Evolutionary conservation across 495 filamentous ascomycete species (phyloP), one percentile per base, ranked within the genome.

Genomic region (Amorphotheca resinae): DNA sequence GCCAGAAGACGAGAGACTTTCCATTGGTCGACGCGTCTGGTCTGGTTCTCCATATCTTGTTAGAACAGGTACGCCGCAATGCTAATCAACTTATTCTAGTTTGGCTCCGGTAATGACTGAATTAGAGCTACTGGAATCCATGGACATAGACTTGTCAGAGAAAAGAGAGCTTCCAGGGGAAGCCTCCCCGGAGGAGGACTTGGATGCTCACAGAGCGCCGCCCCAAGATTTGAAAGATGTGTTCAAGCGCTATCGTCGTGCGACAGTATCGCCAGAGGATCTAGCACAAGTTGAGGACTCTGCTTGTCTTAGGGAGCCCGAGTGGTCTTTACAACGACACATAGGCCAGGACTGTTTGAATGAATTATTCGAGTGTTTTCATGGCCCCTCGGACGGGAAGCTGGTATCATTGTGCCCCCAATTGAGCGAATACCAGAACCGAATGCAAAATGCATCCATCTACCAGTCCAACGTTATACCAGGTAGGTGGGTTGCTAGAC

Each of bases 161-260:
- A 20, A 4, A 21, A 16, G 20, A 16, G 11, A 28, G 25, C 11
- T 11, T 5, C 5, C 25, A 28, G 25, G 25, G 5, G 5, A 28
- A 11, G 25, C 11, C 25, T 11, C 11, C 5, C 25, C n/a, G n/a
- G n/a, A 5, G 5, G 25, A 28, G 25, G 25, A 28, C 25, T 11
- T 86, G 8, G 77, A 87, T 57, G 74, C 84, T 22, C 73, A 83
- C 54, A 72, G 81, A 58, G 72, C 69, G 40, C 81, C 84, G 15
- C 83, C 84, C 9, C 72, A 80, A 26, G 56, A 63, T 16, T 61
- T 93, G 34, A 69, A 72, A 31, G 60, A 63, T 30, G 57, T 74
- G 33, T 88, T 77, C 65, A 93, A 88, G 44, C 28, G 9, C 35
- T 49, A 41, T 41, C 49, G 41, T 12, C 33, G 33, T 4, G 16